Base-by-base conservation (phyloP, 2,329 filamentous ascomycete genomes). In the Colletotrichum liaoningense region DNA sequence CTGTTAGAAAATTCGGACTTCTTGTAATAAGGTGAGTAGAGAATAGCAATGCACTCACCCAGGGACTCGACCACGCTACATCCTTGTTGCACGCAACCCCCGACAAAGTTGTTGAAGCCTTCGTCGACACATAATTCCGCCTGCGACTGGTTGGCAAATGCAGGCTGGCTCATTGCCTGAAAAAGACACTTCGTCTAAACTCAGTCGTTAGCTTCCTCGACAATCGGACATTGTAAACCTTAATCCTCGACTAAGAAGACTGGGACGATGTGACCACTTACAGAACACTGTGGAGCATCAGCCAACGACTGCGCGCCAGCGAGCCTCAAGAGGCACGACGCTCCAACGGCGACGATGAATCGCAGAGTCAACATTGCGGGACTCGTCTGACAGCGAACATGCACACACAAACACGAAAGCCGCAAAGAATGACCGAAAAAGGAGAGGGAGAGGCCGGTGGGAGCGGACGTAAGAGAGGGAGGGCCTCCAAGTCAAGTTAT, bases 271-370 rank as follows among this genome's bases (percentile, higher is more conserved):
- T 16, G 38, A 26, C 24, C 11, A 67, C 69, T 57, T 9, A 71
- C 69, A n/a, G 33, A 64, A 46, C 69, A 71, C 55, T 26, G 63
- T 49, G 69, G 69, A 46, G 56, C 63, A 19, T 71, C 63, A 3
- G 35, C 49, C 16, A 71, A n/a, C 24, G 63, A 67, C 46, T 71
- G 56, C 16, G 63, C 69, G 24, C 5, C 57, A n/a, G 63, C 26
- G 46, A 66, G 55, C 30, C 63, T 56, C 35, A 60, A 42, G 46
- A 71, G 68, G 33, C 49, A 56, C 46, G 24, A 49, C n/a, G 56
- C 26, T 33, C 69, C 63, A 14, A 71, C 19, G 30, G 42, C 24
- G 46, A 71, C 24, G 14, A 59, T 12, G 22, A 56, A 46, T 22
- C 56, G 28, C 19, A 67, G 49, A 67, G 63, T 67, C 69, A 67